Base-by-base conservation (phyloP, 495 filamentous ascomycete genomes). In the Xylaria acuta region DNA sequence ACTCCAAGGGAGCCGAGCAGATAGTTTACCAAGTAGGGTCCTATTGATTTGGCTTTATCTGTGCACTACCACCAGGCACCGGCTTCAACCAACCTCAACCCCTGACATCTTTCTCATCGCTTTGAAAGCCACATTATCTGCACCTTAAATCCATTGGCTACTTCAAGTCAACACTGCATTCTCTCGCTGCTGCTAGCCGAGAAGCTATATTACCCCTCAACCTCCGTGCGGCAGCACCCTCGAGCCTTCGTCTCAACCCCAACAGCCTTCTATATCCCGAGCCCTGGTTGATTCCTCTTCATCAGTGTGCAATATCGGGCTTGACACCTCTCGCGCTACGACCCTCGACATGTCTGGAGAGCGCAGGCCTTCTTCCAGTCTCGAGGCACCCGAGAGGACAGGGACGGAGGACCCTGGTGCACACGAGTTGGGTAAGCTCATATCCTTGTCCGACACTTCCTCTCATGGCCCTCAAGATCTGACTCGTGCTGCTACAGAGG, bases 341-440 rank as follows among this genome's bases (percentile, higher is more conserved):
- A 64, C 62, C 62, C n/a, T 67, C 72, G 56, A 53, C 30, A 83
- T 82, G 81, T 71, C 82, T 58, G 74, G 81, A 79, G 78, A 78
- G 73, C 76, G 78, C 73, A 74, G 74, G 59, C 66, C 73, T 43
- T 64, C 81, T 74, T 72, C 70, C 18, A 87, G 84, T 73, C 84
- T 95, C 69, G 86, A 91, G 76, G 91, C 91, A 74, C 92, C 93
- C 54, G 83, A 84, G 67, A 85, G 84, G 72, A 90, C 86, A 69
- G 90, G 88, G 74, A 89, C 88, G 32, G 87, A 92, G 75, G 94
- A 97, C 77, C 86, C 93, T 67, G 93, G 93, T 79, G 94, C 93
- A 75, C 93, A 91, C 80, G 94, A 97, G 64, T 86, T 93, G 76
- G 88, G 94, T 97, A 87, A 73, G 87, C 69, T 27, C 25, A 32